These are phyloP conservation scores for Tilletia setariae DNA, from an alignment of 1,284 basidiomycete species.

Conservation along the genomic window DNA sequence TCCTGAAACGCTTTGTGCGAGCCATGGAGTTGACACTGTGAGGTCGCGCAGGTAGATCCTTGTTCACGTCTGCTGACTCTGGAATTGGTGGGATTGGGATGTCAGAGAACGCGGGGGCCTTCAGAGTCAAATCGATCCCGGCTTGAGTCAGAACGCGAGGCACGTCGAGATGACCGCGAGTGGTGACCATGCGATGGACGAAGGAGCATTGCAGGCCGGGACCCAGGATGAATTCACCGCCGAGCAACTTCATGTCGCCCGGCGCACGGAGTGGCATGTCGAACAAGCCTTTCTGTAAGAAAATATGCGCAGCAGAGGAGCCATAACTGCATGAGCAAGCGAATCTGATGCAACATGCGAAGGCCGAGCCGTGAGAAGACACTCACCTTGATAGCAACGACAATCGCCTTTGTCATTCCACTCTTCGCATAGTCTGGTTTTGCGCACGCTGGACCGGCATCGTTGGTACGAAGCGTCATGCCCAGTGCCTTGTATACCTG, in stretches of 20 bases:
- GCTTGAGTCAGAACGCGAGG: constrained; percentile 43
- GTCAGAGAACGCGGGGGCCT: background rate
- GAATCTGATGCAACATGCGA: background rate
- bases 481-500: constrained; percentile 71
- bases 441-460: constrained; percentile 59
- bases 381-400: constrained; percentile 64
- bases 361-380: background rate
- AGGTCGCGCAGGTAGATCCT: background rate
- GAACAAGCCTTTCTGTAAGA: constrained; percentile 50
- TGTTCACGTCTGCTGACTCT: background rate
- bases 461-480: constrained; percentile 64
- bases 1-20: background rate
- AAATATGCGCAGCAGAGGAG: no score
- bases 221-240: constrained; percentile 82
- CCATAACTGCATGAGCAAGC: background rate
- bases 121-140: constrained; percentile 41
- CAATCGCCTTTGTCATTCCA: constrained; percentile 65
- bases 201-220: constrained; percentile 57
- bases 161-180: constrained; percentile 44
- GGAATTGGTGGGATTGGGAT: constrained; percentile 2
- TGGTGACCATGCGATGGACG: constrained; percentile 40
- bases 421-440: constrained; percentile 67
- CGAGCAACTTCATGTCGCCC: constrained; percentile 72
- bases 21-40: constrained; percentile 9
- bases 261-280: constrained; percentile 74